Conservation (phyloP, 176 grass and related monocot species). For the Pontederia crassipes region DNA sequence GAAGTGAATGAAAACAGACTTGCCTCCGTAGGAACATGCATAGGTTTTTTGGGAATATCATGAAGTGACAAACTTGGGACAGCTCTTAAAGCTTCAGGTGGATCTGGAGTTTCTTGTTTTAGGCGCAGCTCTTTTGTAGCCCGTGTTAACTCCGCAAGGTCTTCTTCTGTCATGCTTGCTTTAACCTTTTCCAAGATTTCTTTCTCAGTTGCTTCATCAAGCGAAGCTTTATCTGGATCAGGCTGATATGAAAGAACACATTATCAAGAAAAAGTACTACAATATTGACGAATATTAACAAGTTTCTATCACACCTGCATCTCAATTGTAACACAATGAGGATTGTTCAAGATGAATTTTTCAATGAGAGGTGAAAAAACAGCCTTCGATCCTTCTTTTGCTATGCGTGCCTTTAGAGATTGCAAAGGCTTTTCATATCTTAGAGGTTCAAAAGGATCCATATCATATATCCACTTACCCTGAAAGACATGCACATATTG, state of each 20-base stretch:
- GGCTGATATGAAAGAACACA: constrained; percentile 42
- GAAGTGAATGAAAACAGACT: constrained; percentile 18
- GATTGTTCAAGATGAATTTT: constrained; percentile 83
- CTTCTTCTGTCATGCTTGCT: constrained; percentile 73
- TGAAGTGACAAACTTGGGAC: constrained; percentile 69
- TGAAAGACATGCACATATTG: constrained; percentile 20
- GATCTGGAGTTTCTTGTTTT: constrained; percentile 96
- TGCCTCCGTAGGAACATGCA: constrained; percentile 81
- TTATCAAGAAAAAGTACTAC: constrained; percentile 1
- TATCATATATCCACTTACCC: constrained; percentile 98
- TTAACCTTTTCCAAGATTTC: constrained; percentile 71
- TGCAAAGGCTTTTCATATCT: constrained; percentile 88
- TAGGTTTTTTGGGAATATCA: constrained; percentile 89
- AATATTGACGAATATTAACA: constrained; percentile 6
- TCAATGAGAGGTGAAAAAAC: constrained; percentile 84
- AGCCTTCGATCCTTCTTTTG: constrained; percentile 68
- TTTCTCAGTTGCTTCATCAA: constrained; percentile 73
- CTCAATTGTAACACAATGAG: constrained; percentile 79
- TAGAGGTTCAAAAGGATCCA: constrained; percentile 96
- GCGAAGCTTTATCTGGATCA: constrained; percentile 83
- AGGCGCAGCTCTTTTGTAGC: constrained; percentile 78
- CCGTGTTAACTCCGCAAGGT: constrained; percentile 82
- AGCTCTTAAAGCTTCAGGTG: constrained; percentile 89
- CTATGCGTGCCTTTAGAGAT: constrained; percentile 77
- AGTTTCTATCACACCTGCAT: constrained; percentile 50